Evolutionary conservation across 225 moss, liverwort and hornwort species (phyloP), one percentile per base, ranked within the genome.

Genomic region (Sphagnum tenellum): DNA sequence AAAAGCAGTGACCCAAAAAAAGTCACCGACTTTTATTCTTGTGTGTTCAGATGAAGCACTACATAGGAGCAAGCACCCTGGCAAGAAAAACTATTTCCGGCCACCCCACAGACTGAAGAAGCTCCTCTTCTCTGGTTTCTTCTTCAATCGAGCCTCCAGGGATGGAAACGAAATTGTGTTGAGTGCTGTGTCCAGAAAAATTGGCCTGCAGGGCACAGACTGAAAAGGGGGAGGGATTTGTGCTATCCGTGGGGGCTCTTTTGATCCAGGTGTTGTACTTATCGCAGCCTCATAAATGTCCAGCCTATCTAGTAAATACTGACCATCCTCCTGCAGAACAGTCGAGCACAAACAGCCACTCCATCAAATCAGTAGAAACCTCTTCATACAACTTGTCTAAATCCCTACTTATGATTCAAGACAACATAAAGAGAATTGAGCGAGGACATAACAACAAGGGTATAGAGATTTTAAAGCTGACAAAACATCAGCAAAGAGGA

Each of bases 171-270:
- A 72, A n/a, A 89, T 79, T 0, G 81, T 71, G 57, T 70, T 76
- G 49, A 88, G 82, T 2, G 96, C 92, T 47, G 92, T 92, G 73
- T 96, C 96, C 70, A 96, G 74, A 61, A 96, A 82, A 66, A 92
- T 87, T 46, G 96, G 96, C 57, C 88, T 81, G 72, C 96, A 96
- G 44, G 96, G 90, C 68, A 96, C 89, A 54, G 90, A 82, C 67
- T 84, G 81, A 69, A 96, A 96, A 9, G 86, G 78, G 8, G 96
- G 92, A 68, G 92, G 83, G 63, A 92, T 75, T 78, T 92, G 82
- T 13, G 86, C 76, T 49, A 96, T 90, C 70, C 79, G 81, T 14
- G 84, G 81, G 10, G 80, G 71, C 13, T 90, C 90, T 65, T 94
- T 94, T 44, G 82, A 79, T 12, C 88, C 94, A 44, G 78, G 51